Base-by-base conservation (phyloP, 345 rosid genomes). In the Eucalyptus pauciflora region DNA sequence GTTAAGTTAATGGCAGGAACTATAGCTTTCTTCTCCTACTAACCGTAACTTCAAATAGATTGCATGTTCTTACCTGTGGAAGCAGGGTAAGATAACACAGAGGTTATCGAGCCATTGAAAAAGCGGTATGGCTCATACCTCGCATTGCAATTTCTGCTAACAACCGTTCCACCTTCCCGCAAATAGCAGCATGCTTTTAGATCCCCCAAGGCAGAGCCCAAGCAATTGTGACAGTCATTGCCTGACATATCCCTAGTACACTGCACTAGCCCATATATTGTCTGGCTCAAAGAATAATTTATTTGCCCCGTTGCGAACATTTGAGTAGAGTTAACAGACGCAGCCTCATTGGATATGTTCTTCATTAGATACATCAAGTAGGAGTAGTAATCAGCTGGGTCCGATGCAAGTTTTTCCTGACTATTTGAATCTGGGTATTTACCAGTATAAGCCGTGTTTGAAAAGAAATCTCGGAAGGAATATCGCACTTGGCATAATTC, bases 401-500 rank as follows among this genome's bases (percentile, higher is more conserved):
- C 49, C 8, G 91, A 87, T 60, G 88, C 43, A 43, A 6, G 51
- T 50, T 83, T 90, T n/a, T 86, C 52, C 50, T 79, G 87, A 13
- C 12, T 12, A 81, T 91, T 88, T 37, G 87, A 87, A 17, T 85
- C 43, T 7, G 91, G 88, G 52, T 67, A 91, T 80, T 92, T 91
- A 18, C 94, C 95, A 3, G 90, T 50, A 50, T 91, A 92, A 50
- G 33, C 91, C 83, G 27, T 54, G 31, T 29, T 7, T 6, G 50
- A 20, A 80, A 52, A 69, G 88, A 92, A 54, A 13, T 88, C 52
- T 31, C 10, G 81, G 15, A 51, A 51, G 2, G 95, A 93, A 90
- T 92, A 92, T 20, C 86, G 91, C 56, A 93, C 87, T 89, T 92
- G 92, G 67, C 94, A 93, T 15, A 49, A 48, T 46, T 93, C 92